These are phyloP conservation scores for Arabis alpina DNA, from an alignment of 345 rosid genomes.

Conservation along the genomic window DNA sequence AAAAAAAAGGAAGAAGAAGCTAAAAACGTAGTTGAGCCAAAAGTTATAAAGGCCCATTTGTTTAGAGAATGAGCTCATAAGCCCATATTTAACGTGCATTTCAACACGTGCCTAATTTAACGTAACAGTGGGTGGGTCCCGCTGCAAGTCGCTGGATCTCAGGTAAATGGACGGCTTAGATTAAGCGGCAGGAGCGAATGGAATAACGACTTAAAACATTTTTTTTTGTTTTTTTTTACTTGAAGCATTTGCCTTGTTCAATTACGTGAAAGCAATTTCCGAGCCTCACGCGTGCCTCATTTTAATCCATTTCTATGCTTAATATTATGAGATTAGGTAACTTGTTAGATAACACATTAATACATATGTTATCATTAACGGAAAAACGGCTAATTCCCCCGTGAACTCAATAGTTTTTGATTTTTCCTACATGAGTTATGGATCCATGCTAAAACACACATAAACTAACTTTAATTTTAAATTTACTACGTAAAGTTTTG, in stretches of 20 bases:
- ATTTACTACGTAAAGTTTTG: no score
- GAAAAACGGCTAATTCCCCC: no score
- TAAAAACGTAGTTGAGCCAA: not conserved
- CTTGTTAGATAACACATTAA: no score
- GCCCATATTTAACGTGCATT: not conserved
- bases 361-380: no score
- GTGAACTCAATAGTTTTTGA: no score
- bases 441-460: no score
- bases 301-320: not conserved
- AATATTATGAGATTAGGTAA: no score
- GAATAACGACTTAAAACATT: slow-evolving; percentile 37
- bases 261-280: slow-evolving; percentile 41
- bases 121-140: slow-evolving; percentile 7
- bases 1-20: not conserved
- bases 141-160: slow-evolving; percentile 5
- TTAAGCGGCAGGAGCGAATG: slow-evolving; percentile 16
- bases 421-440: no score
- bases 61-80: not conserved
- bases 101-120: slow-evolving; percentile 12
- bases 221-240: no score
- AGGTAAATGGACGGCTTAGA: slow-evolving; percentile 37
- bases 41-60: not conserved
- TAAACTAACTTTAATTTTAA: no score
- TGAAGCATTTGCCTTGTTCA: slow-evolving; percentile 28
- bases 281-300: slow-evolving; percentile 21